Evolutionary conservation across 306 rosid species (phyloP).

Genomic region (Fragaria nilgerrensis): DNA sequence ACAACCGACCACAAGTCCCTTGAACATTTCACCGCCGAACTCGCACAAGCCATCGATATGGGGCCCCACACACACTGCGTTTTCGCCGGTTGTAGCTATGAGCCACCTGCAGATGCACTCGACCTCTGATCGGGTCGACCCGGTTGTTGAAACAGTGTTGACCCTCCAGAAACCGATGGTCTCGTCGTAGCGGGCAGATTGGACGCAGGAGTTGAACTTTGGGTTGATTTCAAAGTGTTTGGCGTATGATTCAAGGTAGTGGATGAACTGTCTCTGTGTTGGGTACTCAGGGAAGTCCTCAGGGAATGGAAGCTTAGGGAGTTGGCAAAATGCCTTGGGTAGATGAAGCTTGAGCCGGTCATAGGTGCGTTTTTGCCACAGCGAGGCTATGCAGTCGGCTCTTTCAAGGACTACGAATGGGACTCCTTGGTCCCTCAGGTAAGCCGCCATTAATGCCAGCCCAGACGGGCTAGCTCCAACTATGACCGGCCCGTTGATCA

Average conservation of each 20-base stretch:
- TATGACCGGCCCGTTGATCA: conserved; percentile 87
- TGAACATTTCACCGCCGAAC: conserved; percentile 57
- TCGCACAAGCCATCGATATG: conserved; percentile 60
- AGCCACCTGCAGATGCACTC: conserved; percentile 86
- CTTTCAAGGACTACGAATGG: conserved; percentile 75
- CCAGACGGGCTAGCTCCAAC: conserved; percentile 97
- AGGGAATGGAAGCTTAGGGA: conserved; percentile 79
- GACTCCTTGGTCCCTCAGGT: conserved; percentile 76
- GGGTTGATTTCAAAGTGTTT: conserved; percentile 61
- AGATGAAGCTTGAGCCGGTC: conserved; percentile 90
- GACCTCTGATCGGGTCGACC: conserved; percentile 30
- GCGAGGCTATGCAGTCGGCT: conserved; percentile 82
- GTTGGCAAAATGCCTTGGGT: conserved; percentile 88
- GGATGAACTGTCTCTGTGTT: conserved; percentile 61
- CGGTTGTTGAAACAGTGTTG: conserved; percentile 38
- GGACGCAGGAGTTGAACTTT: conserved; percentile 67
- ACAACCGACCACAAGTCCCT: conserved; percentile 81
- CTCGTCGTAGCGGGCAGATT: conserved; percentile 56
- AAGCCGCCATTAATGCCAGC: conserved; percentile 84
- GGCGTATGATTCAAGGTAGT: conserved; percentile 72
- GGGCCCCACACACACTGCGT: conserved; percentile 79
- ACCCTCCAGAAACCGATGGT: conserved; percentile 76
- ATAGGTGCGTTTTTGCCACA: conserved; percentile 91
- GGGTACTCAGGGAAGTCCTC: conserved; percentile 84
- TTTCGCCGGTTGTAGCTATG: conserved; percentile 89